Conservation (phyloP, 75 land plant species). For the Isoetes taiwanensis region DNA sequence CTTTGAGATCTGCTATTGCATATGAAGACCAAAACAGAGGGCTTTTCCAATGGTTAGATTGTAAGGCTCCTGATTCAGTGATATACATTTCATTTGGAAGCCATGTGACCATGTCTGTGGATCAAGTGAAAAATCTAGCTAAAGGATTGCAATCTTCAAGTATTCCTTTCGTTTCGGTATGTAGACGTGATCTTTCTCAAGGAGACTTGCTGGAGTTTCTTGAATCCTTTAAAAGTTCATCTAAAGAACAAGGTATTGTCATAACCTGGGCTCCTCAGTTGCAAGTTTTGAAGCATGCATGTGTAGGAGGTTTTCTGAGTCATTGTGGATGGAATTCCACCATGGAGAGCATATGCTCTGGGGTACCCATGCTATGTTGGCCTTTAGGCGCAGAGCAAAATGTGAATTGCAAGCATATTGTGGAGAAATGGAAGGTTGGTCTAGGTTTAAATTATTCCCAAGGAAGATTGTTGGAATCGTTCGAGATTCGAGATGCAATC, state of each 20-base stretch:
- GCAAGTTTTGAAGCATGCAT: not conserved
- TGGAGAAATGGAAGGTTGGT: not conserved
- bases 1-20: not conserved
- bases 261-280: not conserved
- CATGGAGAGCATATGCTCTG: not conserved
- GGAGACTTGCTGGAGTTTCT: not conserved
- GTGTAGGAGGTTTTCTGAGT: not conserved
- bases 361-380: not conserved
- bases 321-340: conserved; percentile 4
- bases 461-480: too few relatives aligned
- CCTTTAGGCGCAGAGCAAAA: conserved; percentile 1
- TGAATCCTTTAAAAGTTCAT: not conserved
- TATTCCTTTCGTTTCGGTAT: not conserved
- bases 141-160: not conserved
- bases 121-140: not conserved
- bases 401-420: not conserved
- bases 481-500: too few relatives aligned
- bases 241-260: not conserved
- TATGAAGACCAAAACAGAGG: not conserved
- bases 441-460: too few relatives aligned
- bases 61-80: not conserved
- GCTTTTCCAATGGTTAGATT: not conserved
- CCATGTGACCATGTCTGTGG: not conserved
- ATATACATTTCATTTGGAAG: not conserved
- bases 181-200: not conserved